These are phyloP conservation scores for Papilionanthe hybrid DNA, from an alignment of 116 monocot genomes.

Conservation along the genomic window DNA sequence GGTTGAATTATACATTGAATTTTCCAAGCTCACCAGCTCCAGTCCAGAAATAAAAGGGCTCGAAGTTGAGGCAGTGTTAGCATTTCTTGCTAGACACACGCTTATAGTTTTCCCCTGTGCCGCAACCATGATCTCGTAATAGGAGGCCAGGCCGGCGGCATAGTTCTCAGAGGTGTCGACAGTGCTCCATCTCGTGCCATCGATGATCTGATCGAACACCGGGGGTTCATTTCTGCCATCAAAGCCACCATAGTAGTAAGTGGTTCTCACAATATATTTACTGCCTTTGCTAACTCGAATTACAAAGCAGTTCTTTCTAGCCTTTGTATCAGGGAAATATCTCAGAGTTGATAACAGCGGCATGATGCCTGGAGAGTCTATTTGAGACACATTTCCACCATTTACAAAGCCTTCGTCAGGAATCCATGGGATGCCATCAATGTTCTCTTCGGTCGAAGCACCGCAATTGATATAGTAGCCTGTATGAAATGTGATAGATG, in stretches of 20 bases:
- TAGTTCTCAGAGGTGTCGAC: slow-evolving; percentile 70
- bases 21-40: slow-evolving; percentile 51
- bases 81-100: slow-evolving; percentile 81
- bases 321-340: slow-evolving; percentile 68
- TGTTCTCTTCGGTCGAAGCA: slow-evolving; percentile 19
- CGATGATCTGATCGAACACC: slow-evolving; percentile 80
- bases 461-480: slow-evolving; percentile 83
- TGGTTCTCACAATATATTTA: slow-evolving; percentile 67
- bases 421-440: slow-evolving; percentile 55
- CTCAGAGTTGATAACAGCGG: slow-evolving; percentile 47
- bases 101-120: slow-evolving; percentile 48
- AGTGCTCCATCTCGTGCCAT: slow-evolving; percentile 65
- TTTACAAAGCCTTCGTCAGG: slow-evolving; percentile 60
- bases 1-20: slow-evolving; percentile 72
- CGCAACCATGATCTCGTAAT: slow-evolving; percentile 66
- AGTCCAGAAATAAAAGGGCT: slow-evolving; percentile 75
- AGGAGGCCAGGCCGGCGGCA: slow-evolving; percentile 54
- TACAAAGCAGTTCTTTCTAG: slow-evolving; percentile 70
- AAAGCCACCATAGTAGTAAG: slow-evolving; percentile 80
- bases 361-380: slow-evolving; percentile 30
- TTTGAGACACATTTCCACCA: slow-evolving; percentile 44
- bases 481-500: slow-evolving; percentile 10
- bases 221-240: slow-evolving; percentile 68
- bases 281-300: slow-evolving; percentile 50
- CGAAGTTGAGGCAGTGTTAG: slow-evolving; percentile 19